A percentile compares a stretch with the other conserved stretches of the same genome.
Conservation (phyloP, 305 asterid species). For the Caryopteris hybrid region DNA sequence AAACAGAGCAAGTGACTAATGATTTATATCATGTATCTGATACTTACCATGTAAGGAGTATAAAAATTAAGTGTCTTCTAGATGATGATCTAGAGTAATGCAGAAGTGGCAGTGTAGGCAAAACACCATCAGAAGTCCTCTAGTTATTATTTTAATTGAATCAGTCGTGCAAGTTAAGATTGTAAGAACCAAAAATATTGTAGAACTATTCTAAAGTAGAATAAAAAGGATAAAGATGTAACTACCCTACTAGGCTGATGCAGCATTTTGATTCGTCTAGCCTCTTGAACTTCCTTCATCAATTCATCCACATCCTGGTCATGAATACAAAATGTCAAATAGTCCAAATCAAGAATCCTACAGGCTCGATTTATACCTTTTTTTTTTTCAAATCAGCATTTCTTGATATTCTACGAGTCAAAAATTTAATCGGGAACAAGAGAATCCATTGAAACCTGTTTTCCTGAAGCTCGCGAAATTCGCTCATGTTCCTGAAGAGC, state of each 20-base stretch:
- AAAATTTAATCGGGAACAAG: background rate
- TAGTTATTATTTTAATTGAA: background rate
- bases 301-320: constrained; percentile 80
- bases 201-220: background rate
- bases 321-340: background rate
- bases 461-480: constrained; percentile 75
- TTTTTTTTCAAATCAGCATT: background rate
- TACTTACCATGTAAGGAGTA: background rate
- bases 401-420: background rate
- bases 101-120: background rate
- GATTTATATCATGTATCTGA: background rate
- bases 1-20: constrained; percentile 8
- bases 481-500: constrained; percentile 92
- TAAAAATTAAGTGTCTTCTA: background rate
- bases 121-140: background rate
- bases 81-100: too few species aligned
- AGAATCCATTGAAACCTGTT: constrained; percentile 55
- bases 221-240: constrained; percentile 10
- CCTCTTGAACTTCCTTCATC: constrained; percentile 96
- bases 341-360: background rate
- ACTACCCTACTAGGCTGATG: constrained; percentile 95
- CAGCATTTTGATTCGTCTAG: constrained; percentile 95
- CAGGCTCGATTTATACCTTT: background rate
- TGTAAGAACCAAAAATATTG: constrained; percentile 9
- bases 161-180: background rate